Percentiles rank a stretch among this genome's conserved stretches.
These are phyloP conservation scores for Tylopilus cervinicoccineus DNA, from an alignment of 768 basidiomycete species.

Conservation along the genomic window DNA sequence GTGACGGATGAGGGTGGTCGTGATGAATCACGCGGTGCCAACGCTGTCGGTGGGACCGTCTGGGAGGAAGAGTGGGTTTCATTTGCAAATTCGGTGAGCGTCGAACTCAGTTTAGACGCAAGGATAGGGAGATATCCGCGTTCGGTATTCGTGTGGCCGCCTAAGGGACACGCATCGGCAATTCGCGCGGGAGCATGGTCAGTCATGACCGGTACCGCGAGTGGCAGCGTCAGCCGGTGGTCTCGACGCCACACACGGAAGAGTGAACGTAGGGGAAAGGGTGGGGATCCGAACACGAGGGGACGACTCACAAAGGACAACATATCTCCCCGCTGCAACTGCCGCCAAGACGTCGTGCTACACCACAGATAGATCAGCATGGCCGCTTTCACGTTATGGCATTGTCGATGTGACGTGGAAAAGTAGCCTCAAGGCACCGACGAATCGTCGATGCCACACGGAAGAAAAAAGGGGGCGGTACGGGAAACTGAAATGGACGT, in stretches of 20 bases:
- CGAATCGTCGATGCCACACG: not conserved
- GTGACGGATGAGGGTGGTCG: constrained; percentile 2
- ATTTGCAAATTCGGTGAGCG: constrained; percentile 31
- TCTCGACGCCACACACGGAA: constrained; percentile 18
- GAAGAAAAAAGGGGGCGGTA: not conserved
- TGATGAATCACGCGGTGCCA: constrained; percentile 26
- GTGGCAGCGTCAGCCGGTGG: constrained; percentile 6
- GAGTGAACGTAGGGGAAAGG: not conserved
- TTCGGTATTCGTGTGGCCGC: constrained; percentile 93
- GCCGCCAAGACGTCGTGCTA: constrained; percentile 88
- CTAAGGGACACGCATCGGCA: constrained; percentile 36
- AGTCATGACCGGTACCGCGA: constrained; percentile 15
- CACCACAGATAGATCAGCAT: constrained; percentile 5
- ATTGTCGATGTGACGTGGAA: constrained; percentile 12
- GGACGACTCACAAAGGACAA: constrained; percentile 73
- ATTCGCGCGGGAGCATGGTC: constrained; percentile 8
- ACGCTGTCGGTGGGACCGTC: constrained; percentile 20
- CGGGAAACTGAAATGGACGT: constrained; percentile 28
- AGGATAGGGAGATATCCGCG: constrained; percentile 85
- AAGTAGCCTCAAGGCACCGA: not conserved
- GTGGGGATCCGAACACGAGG: not conserved
- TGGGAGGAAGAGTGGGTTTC: constrained; percentile 4
- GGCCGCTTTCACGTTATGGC: not conserved
- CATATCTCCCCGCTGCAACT: constrained; percentile 68
- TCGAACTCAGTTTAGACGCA: constrained; percentile 61